Conservation (phyloP, 768 basidiomycete genomes). For the Leccinum imitatum region DNA sequence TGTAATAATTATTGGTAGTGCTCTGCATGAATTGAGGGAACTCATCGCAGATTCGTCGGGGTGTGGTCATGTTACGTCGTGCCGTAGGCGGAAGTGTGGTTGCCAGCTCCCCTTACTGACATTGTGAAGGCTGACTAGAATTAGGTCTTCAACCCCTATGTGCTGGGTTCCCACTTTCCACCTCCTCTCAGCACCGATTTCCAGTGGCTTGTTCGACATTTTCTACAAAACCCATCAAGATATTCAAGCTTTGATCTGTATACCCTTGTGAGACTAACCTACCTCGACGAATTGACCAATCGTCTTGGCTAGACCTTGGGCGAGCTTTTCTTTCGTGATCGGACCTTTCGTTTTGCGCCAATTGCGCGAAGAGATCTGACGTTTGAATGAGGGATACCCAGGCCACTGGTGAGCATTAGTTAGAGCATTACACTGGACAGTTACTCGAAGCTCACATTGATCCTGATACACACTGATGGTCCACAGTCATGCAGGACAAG, state of each 20-base stretch:
- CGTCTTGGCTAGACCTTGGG: slow-evolving; percentile 68
- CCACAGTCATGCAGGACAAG: slow-evolving; percentile 70
- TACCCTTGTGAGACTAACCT: slow-evolving; percentile 16
- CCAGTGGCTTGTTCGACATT: slow-evolving; percentile 47
- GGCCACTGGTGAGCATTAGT: slow-evolving; percentile 57
- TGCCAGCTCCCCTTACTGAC: slow-evolving; percentile 85
- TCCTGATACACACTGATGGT: slow-evolving; percentile 75
- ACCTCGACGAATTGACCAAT: slow-evolving; percentile 64
- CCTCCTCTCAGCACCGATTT: slow-evolving; percentile 57
- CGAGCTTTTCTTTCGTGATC: slow-evolving; percentile 72
- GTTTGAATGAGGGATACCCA: slow-evolving; percentile 69
- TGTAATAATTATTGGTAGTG: background rate
- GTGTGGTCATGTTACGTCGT: slow-evolving; percentile 3
- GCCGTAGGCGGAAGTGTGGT: slow-evolving; percentile 61
- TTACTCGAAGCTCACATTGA: slow-evolving; percentile 51
- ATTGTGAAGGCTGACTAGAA: slow-evolving; percentile 78
- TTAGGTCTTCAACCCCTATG: slow-evolving; percentile 64
- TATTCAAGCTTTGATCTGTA: slow-evolving; percentile 32
- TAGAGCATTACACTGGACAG: slow-evolving; percentile 40
- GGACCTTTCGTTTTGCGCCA: slow-evolving; percentile 79
- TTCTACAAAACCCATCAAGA: slow-evolving; percentile 38
- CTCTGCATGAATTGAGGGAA: background rate
- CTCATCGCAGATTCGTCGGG: background rate
- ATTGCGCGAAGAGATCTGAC: slow-evolving; percentile 69
- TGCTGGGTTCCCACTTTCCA: slow-evolving; percentile 60